Evolutionary conservation across 164 flowering plant genomes (phyloP).

Genomic region (Nymphaea colorata): DNA sequence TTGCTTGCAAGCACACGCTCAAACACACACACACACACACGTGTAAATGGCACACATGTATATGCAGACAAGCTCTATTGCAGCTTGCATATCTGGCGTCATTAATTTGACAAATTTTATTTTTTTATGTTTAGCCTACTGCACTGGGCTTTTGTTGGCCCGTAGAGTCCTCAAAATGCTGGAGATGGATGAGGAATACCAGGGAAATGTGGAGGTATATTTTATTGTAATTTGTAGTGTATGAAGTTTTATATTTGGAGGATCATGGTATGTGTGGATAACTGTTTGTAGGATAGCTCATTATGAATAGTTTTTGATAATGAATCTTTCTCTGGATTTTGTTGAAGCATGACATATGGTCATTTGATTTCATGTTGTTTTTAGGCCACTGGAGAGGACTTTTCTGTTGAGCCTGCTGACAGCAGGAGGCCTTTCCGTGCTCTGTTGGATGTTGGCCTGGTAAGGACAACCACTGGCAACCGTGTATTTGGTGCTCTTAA

Average conservation of each 20-base stretch:
- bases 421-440: slow-evolving; percentile 44
- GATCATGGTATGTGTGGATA: too few relatives aligned
- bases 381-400: slow-evolving; percentile 37
- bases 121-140: slow-evolving; percentile 8
- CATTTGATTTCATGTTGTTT: not conserved
- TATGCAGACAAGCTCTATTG: not conserved
- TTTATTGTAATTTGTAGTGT: not conserved
- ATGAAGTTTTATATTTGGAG: too few relatives aligned
- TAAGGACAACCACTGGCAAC: slow-evolving; percentile 37
- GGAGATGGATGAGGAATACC: slow-evolving; percentile 26
- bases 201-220: slow-evolving; percentile 27
- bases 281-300: too few relatives aligned
- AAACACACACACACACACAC: too few relatives aligned
- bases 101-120: not conserved
- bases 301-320: not conserved
- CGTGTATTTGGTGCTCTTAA: slow-evolving; percentile 40
- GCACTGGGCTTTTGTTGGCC: slow-evolving; percentile 27
- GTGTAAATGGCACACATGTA: not conserved
- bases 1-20: too few relatives aligned
- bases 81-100: not conserved
- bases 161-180: slow-evolving; percentile 27
- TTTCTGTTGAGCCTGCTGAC: slow-evolving; percentile 30
- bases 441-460: slow-evolving; percentile 42
- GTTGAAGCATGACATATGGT: not conserved
- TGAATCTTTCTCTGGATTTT: not conserved